Base-by-base conservation (phyloP, 257 asterid genomes). In the Petunia secreta region DNA sequence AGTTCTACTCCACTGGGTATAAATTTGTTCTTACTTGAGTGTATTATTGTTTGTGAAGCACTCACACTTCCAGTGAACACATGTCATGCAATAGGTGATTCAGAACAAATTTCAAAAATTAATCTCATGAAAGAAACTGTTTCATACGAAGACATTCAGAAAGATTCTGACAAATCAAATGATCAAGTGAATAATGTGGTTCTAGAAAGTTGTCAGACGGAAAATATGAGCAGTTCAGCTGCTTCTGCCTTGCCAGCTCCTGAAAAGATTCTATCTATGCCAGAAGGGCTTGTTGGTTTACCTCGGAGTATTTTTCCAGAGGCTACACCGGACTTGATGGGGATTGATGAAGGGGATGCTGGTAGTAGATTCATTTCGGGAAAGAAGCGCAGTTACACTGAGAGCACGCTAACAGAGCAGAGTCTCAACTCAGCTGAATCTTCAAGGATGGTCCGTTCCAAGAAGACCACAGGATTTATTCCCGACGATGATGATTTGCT, bases 401-500 rank as follows among this genome's bases (percentile, higher is more conserved):
- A 91, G 84, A 95, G 98, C 86, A 91, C 97, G 37, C 81, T 91
- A 82, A 93, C 99, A 8, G 96, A 92, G 86, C 98, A 92, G 88
- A 90, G 96, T 89, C 73, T 92, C 73, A 87, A 95, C 88, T 91
- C 99, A 60, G 90, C 88, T 52, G 98, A 91, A 84, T 92, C 98
- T 63, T 90, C 92, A n/a, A 88, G 97, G 87, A 82, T 87, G 82
- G 90, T 91, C 81, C 93, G 86, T 71, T 84, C 85, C 63, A 93
- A 88, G 89, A 83, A 88, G 86, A 88, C 92, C 6, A 85, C 80
- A 54, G 98, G 90, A 75, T 85, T 95, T 59, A 80, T 92, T 80
- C 99, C 98, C n/a, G 93, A 92, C 86, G 98, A 95, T 76, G 93
- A 92, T 84, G 98, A 95, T 89, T 82, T 92, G 85, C 86, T 95